These are phyloP conservation scores for Cryptococcus sp. DNA, from an alignment of 1,284 basidiomycete species.

Conservation along the genomic window DNA sequence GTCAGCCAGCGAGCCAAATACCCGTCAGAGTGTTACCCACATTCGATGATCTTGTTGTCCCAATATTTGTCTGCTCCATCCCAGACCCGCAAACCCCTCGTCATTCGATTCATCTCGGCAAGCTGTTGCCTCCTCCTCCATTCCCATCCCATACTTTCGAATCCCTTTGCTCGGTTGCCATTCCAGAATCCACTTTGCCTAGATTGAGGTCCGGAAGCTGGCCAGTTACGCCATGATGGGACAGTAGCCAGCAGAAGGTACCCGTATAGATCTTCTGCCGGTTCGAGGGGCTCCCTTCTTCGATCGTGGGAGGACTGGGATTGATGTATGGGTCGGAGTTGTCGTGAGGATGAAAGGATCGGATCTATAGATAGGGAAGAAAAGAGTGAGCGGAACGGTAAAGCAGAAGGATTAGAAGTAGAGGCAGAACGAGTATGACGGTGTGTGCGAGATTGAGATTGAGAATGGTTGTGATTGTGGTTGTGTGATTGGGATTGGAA, in stretches of 20 bases:
- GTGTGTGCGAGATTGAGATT: neutral
- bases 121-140: constrained; percentile 20
- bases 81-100: constrained; percentile 18
- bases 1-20: constrained; percentile 7
- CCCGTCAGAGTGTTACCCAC: constrained; percentile 16
- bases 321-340: neutral
- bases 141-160: constrained; percentile 36
- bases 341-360: constrained; percentile 1
- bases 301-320: neutral
- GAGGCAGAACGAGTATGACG: constrained; percentile 2
- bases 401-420: neutral
- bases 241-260: constrained; percentile 30
- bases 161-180: constrained; percentile 10
- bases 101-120: constrained; percentile 15
- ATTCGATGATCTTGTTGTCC: constrained; percentile 20
- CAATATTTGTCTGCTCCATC: constrained; percentile 12
- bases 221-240: constrained; percentile 35
- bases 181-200: neutral
- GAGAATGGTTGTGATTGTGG: neutral
- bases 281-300: constrained; percentile 8
- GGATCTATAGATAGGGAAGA: constrained; percentile 24
- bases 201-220: constrained; percentile 8
- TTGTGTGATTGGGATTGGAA: neutral
- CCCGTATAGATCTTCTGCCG: constrained; percentile 33
- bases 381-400: constrained; percentile 19